phyloP scores from a whole-genome alignment of 73 alveolate genomes.

The Tetrahymena borealis region DNA sequence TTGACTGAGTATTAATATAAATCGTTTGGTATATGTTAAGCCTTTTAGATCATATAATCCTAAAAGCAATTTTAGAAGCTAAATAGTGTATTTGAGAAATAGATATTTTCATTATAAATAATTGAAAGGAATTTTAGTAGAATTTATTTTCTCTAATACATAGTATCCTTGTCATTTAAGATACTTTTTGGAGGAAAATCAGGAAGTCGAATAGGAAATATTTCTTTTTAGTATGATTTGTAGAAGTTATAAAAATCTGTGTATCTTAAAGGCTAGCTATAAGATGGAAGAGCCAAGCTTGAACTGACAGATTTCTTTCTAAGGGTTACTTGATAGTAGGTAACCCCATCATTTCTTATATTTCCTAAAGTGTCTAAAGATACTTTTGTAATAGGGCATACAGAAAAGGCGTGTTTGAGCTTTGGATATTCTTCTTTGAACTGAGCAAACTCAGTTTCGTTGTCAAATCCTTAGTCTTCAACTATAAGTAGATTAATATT shows the following conservation, averaged over 20 bases:
- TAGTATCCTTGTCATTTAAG: background rate
- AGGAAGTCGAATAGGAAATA: background rate
- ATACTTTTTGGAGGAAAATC: background rate
- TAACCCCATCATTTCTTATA: background rate
- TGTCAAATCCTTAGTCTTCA: background rate
- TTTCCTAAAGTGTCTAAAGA: background rate
- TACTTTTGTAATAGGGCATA: background rate
- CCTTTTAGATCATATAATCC: background rate
- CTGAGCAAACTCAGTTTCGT: background rate
- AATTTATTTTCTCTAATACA: background rate
- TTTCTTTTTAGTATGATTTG: background rate
- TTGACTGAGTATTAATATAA: background rate
- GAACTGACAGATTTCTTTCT: background rate
- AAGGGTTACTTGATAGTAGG: background rate
- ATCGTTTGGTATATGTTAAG: background rate
- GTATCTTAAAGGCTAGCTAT: background rate
- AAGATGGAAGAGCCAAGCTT: background rate
- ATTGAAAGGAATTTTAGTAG: background rate
- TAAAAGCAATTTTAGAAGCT: background rate
- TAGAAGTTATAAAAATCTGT: background rate
- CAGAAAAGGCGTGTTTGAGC: background rate
- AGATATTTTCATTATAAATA: background rate
- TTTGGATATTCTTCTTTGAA: background rate
- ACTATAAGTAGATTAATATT: too few species aligned
- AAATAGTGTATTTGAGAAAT: background rate